Evolutionary conservation across 1,284 basidiomycete species (phyloP), one percentile per base, ranked within the genome.

Genomic region (Leccinum subspadiceum): DNA sequence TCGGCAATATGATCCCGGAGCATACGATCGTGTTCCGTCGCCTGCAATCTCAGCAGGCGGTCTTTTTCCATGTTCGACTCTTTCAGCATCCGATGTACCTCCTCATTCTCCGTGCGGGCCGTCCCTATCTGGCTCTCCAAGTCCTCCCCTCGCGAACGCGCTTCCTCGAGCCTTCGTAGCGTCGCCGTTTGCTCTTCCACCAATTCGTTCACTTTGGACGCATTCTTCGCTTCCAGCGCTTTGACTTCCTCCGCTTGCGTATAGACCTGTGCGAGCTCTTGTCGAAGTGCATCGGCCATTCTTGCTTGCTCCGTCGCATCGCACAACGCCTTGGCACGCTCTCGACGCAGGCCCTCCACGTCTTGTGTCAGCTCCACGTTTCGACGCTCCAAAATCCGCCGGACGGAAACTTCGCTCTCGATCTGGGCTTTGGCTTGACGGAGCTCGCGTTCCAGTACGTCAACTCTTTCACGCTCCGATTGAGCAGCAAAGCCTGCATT

Each of bases 11-110:
- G 24, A 26, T 26, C 93, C 1, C 93, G 83, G 70, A 97, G 84
- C 54, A 89, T 81, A 15, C 90, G 82, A 62, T 96, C 93, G 66
- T 94, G 90, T 70, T 94, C 92, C 5, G 81, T 84, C 4, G 89
- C 86, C 70, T 94, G 91, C 5, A 79, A 81, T 56, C 81, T 84
- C 57, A 94, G 76, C 17, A 93, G 77, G 20, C 86, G 79, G 63
- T 95, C 92, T 70, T 92, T 89, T 73, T 94, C 90, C 59, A 76
- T 76, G 54, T 84, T 82, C 1, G 88, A 84, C 59, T 90, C 84
- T 56, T 77, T 80, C 54, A 94, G 75, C 44, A 90, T 87, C 46
- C 78, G 77, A 58, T 84, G 80, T n/a, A 93, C 81, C 3, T 84
- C 80, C 26, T 84, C 84, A 56, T 86, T 85, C 73, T 93, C 87